These are phyloP conservation scores for Astragalus glycyphyllos DNA, from an alignment of 306 rosid species.

Conservation along the genomic window DNA sequence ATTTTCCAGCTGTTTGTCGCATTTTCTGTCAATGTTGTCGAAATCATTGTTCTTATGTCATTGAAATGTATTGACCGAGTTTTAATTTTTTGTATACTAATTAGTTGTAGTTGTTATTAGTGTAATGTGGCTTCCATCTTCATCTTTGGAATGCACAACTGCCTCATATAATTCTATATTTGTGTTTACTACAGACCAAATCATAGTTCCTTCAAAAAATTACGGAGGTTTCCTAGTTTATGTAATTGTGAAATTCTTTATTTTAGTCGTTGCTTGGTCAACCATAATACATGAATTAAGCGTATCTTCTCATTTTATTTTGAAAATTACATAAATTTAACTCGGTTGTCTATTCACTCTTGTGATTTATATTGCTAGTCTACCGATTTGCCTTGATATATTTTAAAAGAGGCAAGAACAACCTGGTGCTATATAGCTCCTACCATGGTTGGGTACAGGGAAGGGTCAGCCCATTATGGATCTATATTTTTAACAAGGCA, in stretches of 20 bases:
- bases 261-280: slow-evolving; percentile 7
- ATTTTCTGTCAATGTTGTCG: slow-evolving; percentile 42
- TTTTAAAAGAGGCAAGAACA: slow-evolving; percentile 7
- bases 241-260: not conserved
- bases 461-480: no score
- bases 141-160: slow-evolving; percentile 8
- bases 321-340: slow-evolving; percentile 15
- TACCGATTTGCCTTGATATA: slow-evolving; percentile 5
- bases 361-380: slow-evolving; percentile 16
- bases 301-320: slow-evolving; percentile 18
- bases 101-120: slow-evolving; percentile 21
- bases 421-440: not conserved
- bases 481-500: no score
- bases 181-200: not conserved
- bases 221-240: no score
- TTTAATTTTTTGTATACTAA: slow-evolving; percentile 5
- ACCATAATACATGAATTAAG: slow-evolving; percentile 18
- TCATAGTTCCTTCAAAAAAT: no score
- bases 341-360: slow-evolving; percentile 16
- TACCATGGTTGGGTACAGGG: no score
- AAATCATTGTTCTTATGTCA: slow-evolving; percentile 28
- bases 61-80: slow-evolving; percentile 18
- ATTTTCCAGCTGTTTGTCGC: slow-evolving; percentile 52
- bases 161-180: slow-evolving; percentile 4
- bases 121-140: slow-evolving; percentile 20